Percentiles rank a stretch among this genome's conserved stretches.
Conservation (phyloP, 2,329 filamentous ascomycete species). For the Aureobasidium sp. region DNA sequence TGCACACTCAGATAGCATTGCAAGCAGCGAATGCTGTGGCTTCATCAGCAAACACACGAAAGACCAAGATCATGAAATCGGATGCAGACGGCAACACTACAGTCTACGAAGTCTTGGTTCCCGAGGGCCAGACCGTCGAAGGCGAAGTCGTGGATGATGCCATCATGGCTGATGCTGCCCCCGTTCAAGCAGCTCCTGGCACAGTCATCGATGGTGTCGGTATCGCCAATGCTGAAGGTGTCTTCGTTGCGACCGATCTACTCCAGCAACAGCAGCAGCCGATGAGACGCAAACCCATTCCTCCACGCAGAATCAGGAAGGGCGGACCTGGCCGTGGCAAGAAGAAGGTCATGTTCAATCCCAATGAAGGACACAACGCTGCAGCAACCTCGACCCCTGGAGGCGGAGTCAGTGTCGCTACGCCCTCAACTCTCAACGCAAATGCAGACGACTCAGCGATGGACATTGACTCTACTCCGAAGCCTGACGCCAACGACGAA, state of each 20-base stretch:
- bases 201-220: slow-evolving; percentile 54
- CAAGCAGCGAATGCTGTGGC: slow-evolving; percentile 17
- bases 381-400: slow-evolving; percentile 32
- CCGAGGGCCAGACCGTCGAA: slow-evolving; percentile 70
- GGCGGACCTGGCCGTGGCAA: slow-evolving; percentile 76
- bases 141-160: slow-evolving; percentile 66
- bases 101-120: slow-evolving; percentile 75
- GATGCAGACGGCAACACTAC: slow-evolving; percentile 76
- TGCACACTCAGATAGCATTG: slow-evolving; percentile 35
- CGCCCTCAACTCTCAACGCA: slow-evolving; percentile 30
- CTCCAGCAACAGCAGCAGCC: slow-evolving; percentile 44
- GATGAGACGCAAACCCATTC: slow-evolving; percentile 59
- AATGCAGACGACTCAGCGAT: slow-evolving; percentile 38
- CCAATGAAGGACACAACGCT: slow-evolving; percentile 37
- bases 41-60: slow-evolving; percentile 51
- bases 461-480: slow-evolving; percentile 25
- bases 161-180: slow-evolving; percentile 37
- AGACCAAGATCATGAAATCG: slow-evolving; percentile 70
- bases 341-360: slow-evolving; percentile 59
- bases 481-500: slow-evolving; percentile 37
- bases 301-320: slow-evolving; percentile 68
- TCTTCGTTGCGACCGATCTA: slow-evolving; percentile 46
- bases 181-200: slow-evolving; percentile 48
- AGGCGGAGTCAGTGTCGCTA: slow-evolving; percentile 25
- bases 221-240: slow-evolving; percentile 54